Evolutionary conservation across 1,284 basidiomycete genomes (phyloP).

Genomic region (Puccinia coronata): DNA sequence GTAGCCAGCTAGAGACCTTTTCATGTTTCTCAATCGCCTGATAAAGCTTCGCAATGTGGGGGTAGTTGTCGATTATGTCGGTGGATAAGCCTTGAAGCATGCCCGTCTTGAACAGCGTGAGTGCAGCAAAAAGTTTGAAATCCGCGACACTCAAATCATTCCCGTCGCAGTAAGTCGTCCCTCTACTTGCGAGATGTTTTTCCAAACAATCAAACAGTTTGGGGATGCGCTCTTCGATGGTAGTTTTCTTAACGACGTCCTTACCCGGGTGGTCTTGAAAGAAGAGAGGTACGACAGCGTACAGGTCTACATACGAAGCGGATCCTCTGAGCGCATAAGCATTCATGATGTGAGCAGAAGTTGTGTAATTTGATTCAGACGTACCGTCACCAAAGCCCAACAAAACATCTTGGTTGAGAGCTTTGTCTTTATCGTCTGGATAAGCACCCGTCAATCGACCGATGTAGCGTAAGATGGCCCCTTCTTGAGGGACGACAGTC

Average conservation of each 20-base stretch:
- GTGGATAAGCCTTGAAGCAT: constrained; percentile 1
- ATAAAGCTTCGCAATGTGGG: constrained; percentile 1
- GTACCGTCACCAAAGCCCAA: not conserved
- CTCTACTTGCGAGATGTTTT: constrained; percentile 1
- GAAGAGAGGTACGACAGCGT: not conserved
- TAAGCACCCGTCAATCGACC: not conserved
- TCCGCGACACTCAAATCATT: constrained; percentile 14
- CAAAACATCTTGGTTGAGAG: not conserved
- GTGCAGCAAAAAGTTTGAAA: not conserved
- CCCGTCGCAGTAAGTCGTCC: constrained; percentile 11
- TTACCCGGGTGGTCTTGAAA: not conserved
- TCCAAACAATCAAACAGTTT: not conserved
- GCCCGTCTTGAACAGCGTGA: not conserved
- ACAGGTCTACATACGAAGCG: not conserved
- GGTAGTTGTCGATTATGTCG: constrained; percentile 18
- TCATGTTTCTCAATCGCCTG: constrained; percentile 13
- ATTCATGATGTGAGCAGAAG: too few species aligned
- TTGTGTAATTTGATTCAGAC: not conserved
- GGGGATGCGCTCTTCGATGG: not conserved
- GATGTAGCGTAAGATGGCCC: constrained; percentile 1
- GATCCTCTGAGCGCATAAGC: not conserved
- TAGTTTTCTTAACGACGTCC: not conserved
- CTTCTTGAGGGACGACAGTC: constrained; percentile 5
- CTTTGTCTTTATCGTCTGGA: not conserved
- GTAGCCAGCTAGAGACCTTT: constrained; percentile 20